phyloP scores from a whole-genome alignment of 805 yeast species.

The Nakazawaea holstii region DNA sequence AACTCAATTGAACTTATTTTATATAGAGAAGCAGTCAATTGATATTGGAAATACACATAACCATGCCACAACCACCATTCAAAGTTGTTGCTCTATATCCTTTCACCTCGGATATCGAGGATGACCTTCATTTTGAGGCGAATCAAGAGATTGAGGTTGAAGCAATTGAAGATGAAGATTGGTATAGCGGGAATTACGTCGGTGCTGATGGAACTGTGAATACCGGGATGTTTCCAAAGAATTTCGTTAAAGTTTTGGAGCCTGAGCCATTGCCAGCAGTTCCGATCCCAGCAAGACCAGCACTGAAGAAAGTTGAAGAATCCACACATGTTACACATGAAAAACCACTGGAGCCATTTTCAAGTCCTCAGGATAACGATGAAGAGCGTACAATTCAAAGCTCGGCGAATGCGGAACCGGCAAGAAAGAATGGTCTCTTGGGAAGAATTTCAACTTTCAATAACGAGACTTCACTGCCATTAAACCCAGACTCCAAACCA shows the following conservation, averaged over 20 bases:
- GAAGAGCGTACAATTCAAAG: not conserved
- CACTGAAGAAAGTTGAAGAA: not conserved
- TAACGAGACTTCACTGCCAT: conserved; percentile 31
- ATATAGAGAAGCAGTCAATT: not conserved
- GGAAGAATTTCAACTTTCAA: conserved; percentile 46
- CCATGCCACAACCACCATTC: conserved; percentile 43
- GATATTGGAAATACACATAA: not conserved
- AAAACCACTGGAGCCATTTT: not conserved
- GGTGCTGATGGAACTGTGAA: conserved; percentile 36
- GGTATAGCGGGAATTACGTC: conserved; percentile 71
- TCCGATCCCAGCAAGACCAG: not conserved
- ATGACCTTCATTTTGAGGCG: conserved; percentile 68
- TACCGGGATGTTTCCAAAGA: conserved; percentile 83
- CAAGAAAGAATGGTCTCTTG: conserved; percentile 25
- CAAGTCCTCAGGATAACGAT: not conserved
- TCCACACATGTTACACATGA: not conserved
- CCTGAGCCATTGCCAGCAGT: not conserved
- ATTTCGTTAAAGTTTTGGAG: conserved; percentile 53
- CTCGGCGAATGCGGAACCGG: not conserved
- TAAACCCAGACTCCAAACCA: conserved; percentile 31
- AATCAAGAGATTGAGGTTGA: conserved; percentile 74
- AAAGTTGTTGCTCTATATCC: conserved; percentile 63
- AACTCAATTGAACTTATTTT: not conserved
- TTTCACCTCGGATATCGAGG: conserved; percentile 65
- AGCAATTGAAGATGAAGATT: conserved; percentile 82